Percentiles rank a stretch among this genome's conserved stretches.
Conservation (phyloP, 352 stramenopile species). For the Globisporangium yorkense region DNA sequence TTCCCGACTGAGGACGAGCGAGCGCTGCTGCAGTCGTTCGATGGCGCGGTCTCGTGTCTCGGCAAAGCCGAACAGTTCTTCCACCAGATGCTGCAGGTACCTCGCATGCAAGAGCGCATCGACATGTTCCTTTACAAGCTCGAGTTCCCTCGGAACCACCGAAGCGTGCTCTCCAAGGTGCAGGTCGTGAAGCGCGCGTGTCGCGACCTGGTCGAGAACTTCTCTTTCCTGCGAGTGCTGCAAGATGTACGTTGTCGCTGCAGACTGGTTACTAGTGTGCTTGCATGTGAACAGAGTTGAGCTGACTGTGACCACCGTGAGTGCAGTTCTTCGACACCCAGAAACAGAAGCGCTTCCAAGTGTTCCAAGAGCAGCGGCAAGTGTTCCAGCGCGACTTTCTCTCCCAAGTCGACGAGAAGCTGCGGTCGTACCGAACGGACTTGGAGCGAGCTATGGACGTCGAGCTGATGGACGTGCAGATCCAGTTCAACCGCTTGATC, state of each 20-base stretch:
- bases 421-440: constrained; percentile 50
- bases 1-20: constrained; percentile 72
- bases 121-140: constrained; percentile 79
- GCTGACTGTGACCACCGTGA: background rate
- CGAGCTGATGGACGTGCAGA: constrained; percentile 56
- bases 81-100: constrained; percentile 51
- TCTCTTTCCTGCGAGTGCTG: constrained; percentile 45
- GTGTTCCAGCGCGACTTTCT: constrained; percentile 35
- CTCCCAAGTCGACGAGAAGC: constrained; percentile 39
- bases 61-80: constrained; percentile 77
- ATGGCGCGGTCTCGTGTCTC: constrained; percentile 34
- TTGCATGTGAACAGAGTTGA: background rate
- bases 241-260: constrained; percentile 22
- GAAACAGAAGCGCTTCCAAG: constrained; percentile 25
- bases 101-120: constrained; percentile 50
- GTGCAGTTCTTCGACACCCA: constrained; percentile 44
- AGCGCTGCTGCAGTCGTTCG: constrained; percentile 31
- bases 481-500: constrained; percentile 55
- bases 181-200: constrained; percentile 58
- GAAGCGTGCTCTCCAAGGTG: constrained; percentile 35
- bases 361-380: constrained; percentile 20
- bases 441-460: constrained; percentile 42
- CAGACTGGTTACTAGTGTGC: background rate
- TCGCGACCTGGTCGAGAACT: constrained; percentile 66
- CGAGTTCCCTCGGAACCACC: constrained; percentile 43